Conservation (phyloP, 83 land plant genomes). For the Isoetes engelmannii region DNA sequence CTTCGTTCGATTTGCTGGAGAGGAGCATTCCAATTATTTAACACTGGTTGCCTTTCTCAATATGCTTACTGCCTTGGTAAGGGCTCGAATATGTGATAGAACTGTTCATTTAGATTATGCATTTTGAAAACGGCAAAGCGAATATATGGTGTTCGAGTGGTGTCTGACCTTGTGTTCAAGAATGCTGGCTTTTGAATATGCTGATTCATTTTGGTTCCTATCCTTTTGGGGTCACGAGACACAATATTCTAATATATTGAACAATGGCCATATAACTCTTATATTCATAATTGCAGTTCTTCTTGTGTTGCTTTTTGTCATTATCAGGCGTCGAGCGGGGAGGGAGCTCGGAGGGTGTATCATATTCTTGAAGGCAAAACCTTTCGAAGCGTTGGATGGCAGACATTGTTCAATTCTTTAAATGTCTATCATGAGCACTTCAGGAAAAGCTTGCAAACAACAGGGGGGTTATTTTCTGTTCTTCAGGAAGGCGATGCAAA, state of each 20-base stretch:
- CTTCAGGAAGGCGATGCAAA: conserved; percentile 94
- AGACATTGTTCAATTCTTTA: conserved; percentile 71
- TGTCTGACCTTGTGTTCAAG: too few relatives aligned
- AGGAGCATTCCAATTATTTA: conserved; percentile 78
- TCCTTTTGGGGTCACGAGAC: too few relatives aligned
- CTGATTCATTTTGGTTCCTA: too few relatives aligned
- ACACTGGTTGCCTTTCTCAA: conserved; percentile 89
- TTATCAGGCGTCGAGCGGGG: conserved; percentile 74
- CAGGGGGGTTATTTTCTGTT: conserved; percentile 61
- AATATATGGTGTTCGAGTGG: too few relatives aligned
- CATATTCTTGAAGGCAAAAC: conserved; percentile 79
- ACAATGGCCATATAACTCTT: not conserved
- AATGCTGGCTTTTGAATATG: too few relatives aligned
- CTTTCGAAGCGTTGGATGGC: conserved; percentile 80
- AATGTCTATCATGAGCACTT: conserved; percentile 82
- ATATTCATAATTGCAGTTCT: not conserved
- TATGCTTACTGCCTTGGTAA: conserved; percentile 77
- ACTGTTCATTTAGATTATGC: too few relatives aligned
- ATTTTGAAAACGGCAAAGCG: too few relatives aligned
- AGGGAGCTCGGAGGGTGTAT: conserved; percentile 82
- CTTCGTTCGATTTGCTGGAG: conserved; percentile 90
- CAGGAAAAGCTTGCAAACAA: conserved; percentile 63
- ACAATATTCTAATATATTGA: too few relatives aligned
- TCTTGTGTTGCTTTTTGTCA: not conserved
- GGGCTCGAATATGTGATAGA: not conserved